Evolutionary conservation across 2,329 filamentous ascomycete species (phyloP).

Genomic region (Spiromastix sp.): DNA sequence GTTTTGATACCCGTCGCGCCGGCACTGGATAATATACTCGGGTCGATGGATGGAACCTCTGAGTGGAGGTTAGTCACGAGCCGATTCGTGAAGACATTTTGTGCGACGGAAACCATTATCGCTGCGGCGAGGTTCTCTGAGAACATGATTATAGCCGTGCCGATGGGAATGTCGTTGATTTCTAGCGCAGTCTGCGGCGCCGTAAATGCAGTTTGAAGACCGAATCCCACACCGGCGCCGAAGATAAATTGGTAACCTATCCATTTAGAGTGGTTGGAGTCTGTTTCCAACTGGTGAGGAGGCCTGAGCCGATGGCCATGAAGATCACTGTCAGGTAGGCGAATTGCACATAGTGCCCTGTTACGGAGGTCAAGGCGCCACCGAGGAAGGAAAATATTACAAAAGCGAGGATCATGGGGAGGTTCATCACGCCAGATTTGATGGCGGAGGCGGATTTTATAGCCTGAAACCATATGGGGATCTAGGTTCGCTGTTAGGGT

Average conservation of each 20-base stretch:
- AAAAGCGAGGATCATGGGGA: conserved; percentile 22
- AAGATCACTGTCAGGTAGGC: conserved; percentile 20
- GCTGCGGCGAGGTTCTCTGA: conserved; percentile 33
- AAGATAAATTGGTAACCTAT: conserved; percentile 24
- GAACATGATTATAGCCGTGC: conserved; percentile 21
- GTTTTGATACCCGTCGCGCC: conserved; percentile 17
- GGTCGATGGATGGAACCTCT: conserved; percentile 16
- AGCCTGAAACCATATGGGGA: conserved; percentile 32
- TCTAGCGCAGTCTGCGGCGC: conserved; percentile 16
- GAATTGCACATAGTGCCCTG: conserved; percentile 39
- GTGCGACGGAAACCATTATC: conserved; percentile 32
- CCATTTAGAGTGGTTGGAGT: conserved; percentile 14
- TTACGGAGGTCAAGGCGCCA: conserved; percentile 27
- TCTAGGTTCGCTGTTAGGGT: background rate
- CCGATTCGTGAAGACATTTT: conserved; percentile 23
- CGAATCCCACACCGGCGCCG: conserved; percentile 26
- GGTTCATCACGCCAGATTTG: conserved; percentile 33
- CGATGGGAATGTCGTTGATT: conserved; percentile 18
- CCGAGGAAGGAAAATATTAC: conserved; percentile 33
- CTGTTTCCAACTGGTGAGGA: conserved; percentile 24
- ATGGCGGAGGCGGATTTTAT: conserved; percentile 29
- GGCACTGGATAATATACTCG: conserved; percentile 12
- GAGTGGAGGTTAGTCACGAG: conserved; percentile 8
- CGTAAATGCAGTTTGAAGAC: conserved; percentile 12
- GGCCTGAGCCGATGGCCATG: conserved; percentile 19